Percentiles rank a stretch among this genome's conserved stretches.
These are phyloP conservation scores for Hansenula lynferdii DNA, from an alignment of 1,139 yeast species.

Conservation along the genomic window DNA sequence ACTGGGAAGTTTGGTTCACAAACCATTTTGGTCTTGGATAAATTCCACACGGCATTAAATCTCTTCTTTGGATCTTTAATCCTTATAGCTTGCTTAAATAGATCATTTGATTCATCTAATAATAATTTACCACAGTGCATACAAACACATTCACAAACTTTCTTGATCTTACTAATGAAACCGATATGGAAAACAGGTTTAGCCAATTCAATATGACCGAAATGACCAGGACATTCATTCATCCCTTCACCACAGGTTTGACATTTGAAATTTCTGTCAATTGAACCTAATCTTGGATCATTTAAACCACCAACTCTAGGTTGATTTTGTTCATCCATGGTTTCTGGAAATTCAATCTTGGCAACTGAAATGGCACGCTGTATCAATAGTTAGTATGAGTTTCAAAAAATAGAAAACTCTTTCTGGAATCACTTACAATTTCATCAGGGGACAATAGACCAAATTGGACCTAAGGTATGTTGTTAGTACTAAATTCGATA, in stretches of 20 bases:
- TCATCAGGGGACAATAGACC: slow-evolving; percentile 98
- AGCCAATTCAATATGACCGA: slow-evolving; percentile 97
- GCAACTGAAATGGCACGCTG: slow-evolving; percentile 93
- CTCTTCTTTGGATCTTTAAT: slow-evolving; percentile 94
- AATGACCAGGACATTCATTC: slow-evolving; percentile 99
- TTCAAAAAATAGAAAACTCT: slow-evolving; percentile 5
- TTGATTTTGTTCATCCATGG: slow-evolving; percentile 95
- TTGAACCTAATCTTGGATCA: slow-evolving; percentile 96
- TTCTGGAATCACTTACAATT: slow-evolving; percentile 39
- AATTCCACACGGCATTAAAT: slow-evolving; percentile 93
- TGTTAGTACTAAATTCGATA: slow-evolving; percentile 4
- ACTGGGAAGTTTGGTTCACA: slow-evolving; percentile 86
- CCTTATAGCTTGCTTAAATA: slow-evolving; percentile 83
- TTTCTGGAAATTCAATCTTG: slow-evolving; percentile 95
- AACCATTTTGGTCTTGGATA: slow-evolving; percentile 88
- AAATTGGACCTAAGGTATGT: slow-evolving; percentile 63
- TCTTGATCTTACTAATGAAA: slow-evolving; percentile 87
- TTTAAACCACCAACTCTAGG: slow-evolving; percentile 97
- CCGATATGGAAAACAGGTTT: slow-evolving; percentile 99
- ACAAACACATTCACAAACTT: slow-evolving; percentile 94
- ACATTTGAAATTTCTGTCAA: slow-evolving; percentile 95
- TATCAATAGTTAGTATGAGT: slow-evolving; percentile 13
- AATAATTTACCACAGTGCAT: slow-evolving; percentile 97
- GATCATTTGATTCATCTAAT: slow-evolving; percentile 80
- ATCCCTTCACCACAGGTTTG: slow-evolving; percentile 99